A percentile compares a stretch with the other conserved stretches of the same genome.
Evolutionary conservation across 2,329 filamentous ascomycete genomes (phyloP).

Genomic region (Fusarium oligoseptatum): DNA sequence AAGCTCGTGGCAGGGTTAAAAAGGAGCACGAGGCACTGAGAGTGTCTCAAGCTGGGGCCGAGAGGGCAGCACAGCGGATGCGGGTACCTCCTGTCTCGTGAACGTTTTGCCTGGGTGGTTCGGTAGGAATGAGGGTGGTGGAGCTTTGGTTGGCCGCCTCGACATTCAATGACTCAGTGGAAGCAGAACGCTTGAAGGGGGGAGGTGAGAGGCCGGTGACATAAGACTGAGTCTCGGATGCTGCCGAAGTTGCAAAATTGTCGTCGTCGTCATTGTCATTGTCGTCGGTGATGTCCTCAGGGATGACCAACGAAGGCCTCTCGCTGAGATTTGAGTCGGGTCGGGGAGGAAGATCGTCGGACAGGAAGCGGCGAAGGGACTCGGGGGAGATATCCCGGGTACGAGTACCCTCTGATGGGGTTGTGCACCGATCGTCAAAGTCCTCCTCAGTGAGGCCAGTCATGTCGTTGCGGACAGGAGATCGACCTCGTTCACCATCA

Average conservation of each 20-base stretch:
- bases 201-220: slow-evolving; percentile 66
- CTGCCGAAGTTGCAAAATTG: slow-evolving; percentile 70
- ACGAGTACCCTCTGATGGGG: slow-evolving; percentile 56
- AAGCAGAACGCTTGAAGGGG: slow-evolving; percentile 58
- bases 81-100: slow-evolving; percentile 25
- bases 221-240: slow-evolving; percentile 59
- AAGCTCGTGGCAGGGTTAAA: slow-evolving; percentile 46
- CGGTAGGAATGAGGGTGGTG: slow-evolving; percentile 41
- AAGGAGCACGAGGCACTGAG: slow-evolving; percentile 46
- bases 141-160: slow-evolving; percentile 42
- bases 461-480: slow-evolving; percentile 46
- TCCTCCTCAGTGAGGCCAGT: slow-evolving; percentile 21
- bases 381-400: slow-evolving; percentile 69
- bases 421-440: slow-evolving; percentile 36
- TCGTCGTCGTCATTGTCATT: slow-evolving; percentile 69
- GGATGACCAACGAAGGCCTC: slow-evolving; percentile 51
- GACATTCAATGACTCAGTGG: slow-evolving; percentile 47
- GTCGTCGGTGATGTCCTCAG: slow-evolving; percentile 55
- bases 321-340: slow-evolving; percentile 46
- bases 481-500: slow-evolving; percentile 52
- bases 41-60: slow-evolving; percentile 42
- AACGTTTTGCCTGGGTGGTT: slow-evolving; percentile 26
- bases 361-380: slow-evolving; percentile 65
- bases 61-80: slow-evolving; percentile 38
- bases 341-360: slow-evolving; percentile 57